These are phyloP conservation scores for Picochlorum costavermella DNA, from an alignment of 139 green algal genomes.

Conservation along the genomic window DNA sequence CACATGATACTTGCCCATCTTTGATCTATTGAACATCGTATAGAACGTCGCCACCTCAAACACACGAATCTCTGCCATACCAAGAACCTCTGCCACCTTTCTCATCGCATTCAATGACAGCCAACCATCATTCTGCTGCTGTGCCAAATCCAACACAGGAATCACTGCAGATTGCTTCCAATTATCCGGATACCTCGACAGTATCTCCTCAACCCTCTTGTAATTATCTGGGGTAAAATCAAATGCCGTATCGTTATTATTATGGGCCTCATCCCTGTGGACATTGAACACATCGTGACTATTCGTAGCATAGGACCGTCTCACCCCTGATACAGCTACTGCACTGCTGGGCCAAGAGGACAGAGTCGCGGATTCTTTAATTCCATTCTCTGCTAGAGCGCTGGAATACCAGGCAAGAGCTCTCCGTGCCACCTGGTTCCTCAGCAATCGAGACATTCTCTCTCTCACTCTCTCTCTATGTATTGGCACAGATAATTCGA, in stretches of 20 bases:
- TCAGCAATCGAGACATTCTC: too few species aligned
- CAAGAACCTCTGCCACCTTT: constrained; percentile 73
- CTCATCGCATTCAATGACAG: constrained; percentile 88
- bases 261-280: constrained; percentile 64
- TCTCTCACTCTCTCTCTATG: too few species aligned
- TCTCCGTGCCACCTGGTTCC: too few species aligned
- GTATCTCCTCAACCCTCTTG: constrained; percentile 63
- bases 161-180: constrained; percentile 93
- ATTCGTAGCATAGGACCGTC: constrained; percentile 69
- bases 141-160: constrained; percentile 91
- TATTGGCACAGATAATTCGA: too few species aligned
- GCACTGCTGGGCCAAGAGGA: too few species aligned
- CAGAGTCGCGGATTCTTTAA: too few species aligned
- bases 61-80: constrained; percentile 84
- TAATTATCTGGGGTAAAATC: constrained; percentile 78
- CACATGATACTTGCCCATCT: constrained; percentile 95
- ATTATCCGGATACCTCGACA: constrained; percentile 85
- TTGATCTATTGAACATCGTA: constrained; percentile 98
- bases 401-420: too few species aligned
- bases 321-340: too few species aligned
- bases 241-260: constrained; percentile 72
- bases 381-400: too few species aligned
- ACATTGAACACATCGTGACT: constrained; percentile 81
- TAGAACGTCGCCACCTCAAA: constrained; percentile 99
- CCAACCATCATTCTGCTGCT: constrained; percentile 93